These are phyloP conservation scores for Cornus suecica DNA, from an alignment of 148 eudicot genomes.

Conservation along the genomic window DNA sequence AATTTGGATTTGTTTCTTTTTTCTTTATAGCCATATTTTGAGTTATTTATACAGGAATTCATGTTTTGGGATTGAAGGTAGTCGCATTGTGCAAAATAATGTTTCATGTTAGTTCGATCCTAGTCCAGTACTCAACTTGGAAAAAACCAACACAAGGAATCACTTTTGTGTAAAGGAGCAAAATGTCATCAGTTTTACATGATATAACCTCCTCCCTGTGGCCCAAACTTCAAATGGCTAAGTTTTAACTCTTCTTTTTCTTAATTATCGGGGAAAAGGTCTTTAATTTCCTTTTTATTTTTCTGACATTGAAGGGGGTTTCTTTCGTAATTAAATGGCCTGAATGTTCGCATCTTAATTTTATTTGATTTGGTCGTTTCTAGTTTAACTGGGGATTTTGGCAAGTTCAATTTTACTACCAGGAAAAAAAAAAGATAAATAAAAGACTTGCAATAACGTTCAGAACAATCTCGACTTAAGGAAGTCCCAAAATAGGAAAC, in stretches of 20 bases:
- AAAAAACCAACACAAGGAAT: background rate
- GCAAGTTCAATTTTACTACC: too few relatives aligned
- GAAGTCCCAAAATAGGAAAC: too few relatives aligned
- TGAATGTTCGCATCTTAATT: background rate
- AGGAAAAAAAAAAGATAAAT: too few relatives aligned
- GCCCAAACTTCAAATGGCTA: background rate
- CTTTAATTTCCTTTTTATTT: too few relatives aligned
- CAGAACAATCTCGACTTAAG: too few relatives aligned
- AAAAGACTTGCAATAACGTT: too few relatives aligned
- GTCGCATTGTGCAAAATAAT: too few relatives aligned
- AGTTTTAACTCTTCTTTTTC: background rate
- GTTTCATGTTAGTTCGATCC: too few relatives aligned
- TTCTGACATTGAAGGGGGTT: background rate
- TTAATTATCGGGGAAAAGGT: background rate
- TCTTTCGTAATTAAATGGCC: background rate
- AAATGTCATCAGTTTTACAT: background rate
- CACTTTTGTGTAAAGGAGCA: background rate
- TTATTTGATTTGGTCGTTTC: background rate
- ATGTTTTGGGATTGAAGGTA: too few relatives aligned
- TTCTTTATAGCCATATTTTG: background rate
- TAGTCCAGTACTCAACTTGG: too few relatives aligned
- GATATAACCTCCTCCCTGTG: background rate
- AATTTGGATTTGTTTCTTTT: background rate
- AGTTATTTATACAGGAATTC: background rate
- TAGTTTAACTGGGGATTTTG: background rate